Evolutionary conservation across 2,329 filamentous ascomycete genomes (phyloP).

Genomic region (Elsinoe perseae): DNA sequence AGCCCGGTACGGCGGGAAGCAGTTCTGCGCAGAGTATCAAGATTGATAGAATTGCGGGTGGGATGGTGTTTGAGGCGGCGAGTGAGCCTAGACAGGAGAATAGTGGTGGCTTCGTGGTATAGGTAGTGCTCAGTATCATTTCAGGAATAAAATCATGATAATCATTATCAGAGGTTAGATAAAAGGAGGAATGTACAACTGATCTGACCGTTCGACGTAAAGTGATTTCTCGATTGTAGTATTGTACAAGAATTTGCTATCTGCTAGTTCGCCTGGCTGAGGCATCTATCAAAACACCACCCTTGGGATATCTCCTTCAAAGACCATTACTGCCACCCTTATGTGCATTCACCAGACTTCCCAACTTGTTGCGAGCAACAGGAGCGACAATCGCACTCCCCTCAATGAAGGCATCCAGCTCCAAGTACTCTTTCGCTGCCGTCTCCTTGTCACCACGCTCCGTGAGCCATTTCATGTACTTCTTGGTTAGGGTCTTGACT

Average conservation of each 20-base stretch:
- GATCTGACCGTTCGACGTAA: neutral
- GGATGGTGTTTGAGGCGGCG: conserved; percentile 59
- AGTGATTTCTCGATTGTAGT: neutral
- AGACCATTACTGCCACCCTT: neutral
- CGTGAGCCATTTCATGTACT: conserved; percentile 77
- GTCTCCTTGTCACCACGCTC: conserved; percentile 67
- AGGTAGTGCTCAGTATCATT: neutral
- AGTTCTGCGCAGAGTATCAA: conserved; percentile 67
- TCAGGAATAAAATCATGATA: neutral
- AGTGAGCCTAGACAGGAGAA: conserved; percentile 67
- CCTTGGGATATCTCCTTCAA: neutral
- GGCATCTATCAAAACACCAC: neutral
- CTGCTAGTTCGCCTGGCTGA: neutral
- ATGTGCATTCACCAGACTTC: neutral
- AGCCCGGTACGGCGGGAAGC: conserved; percentile 54
- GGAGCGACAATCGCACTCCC: conserved; percentile 43
- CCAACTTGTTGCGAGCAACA: neutral
- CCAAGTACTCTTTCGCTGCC: conserved; percentile 77
- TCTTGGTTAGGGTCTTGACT: conserved; percentile 66
- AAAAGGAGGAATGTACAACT: too few relatives aligned
- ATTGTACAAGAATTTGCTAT: conserved; percentile 8
- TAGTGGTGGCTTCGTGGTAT: conserved; percentile 57
- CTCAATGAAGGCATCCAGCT: conserved; percentile 77
- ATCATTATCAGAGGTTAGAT: neutral
- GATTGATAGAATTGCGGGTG: conserved; percentile 43